Base-by-base conservation (phyloP, 192 early-diverging fungal species). In the Hyaloraphidium curvatum region DNA sequence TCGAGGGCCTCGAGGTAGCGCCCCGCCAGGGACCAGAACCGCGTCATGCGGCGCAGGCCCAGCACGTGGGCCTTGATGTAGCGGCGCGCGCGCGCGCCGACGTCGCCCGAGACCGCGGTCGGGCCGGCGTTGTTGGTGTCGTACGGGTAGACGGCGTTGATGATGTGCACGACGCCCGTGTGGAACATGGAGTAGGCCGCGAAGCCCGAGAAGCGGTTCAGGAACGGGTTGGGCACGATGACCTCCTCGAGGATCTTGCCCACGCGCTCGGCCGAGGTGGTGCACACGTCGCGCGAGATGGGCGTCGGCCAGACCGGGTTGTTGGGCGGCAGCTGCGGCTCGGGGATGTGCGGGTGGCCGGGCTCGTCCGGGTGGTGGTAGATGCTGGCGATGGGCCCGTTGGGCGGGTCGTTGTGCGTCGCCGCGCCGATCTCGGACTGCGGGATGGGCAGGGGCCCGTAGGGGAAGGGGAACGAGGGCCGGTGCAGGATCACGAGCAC, bases 141-240 rank as follows among this genome's bases (percentile, higher is more conserved):
- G 43, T 48, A 48, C 14, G 43, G 43, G 43, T 48, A 25, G 7
- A 48, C 7, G 17, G 25, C 4, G 43, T 48, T 48, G 43, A 48
- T 48, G 17, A 48, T 25, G 25, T 48, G 43, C 9, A 48, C 43
- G 7, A 48, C 43, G 14, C 43, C 43, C 43, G 43, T 22, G 43
- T 48, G 43, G 43, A 48, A 48, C 43, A 48, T 48, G 25, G 17
- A 48, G 23, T 48, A 48, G 17, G 43, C 43, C 5, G 43, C 43
- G 23, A 48, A 48, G 19, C 17, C 17, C 7, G 14, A 22, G 43
- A 48, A 48, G 7, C 43, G 43, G 19, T 48, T 48, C 23, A 48
- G 25, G 17, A 14, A 48, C 7, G 43, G 43, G 23, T 48, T 48
- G 14, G 43, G 43, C 23, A 48, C 43, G 9, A 48, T 25, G 19